phyloP scores from a whole-genome alignment of 2,329 filamentous ascomycete genomes.

The Tetracladium maxilliforme region DNA sequence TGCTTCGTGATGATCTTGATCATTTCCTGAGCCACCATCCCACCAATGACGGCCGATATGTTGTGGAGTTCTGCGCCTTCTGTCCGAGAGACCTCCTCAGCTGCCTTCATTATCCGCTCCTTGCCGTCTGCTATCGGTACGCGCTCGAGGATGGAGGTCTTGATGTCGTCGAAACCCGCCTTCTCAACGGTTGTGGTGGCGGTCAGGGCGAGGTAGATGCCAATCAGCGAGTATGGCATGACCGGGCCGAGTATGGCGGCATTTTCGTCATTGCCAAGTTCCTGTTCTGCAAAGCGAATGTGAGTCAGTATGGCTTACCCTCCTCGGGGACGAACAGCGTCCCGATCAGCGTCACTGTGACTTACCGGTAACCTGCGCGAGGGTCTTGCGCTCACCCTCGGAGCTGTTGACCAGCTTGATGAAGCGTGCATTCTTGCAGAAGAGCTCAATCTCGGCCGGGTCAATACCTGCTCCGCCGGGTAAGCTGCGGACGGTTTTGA shows the following conservation, averaged over 20 bases:
- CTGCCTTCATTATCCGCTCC: constrained; percentile 34
- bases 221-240: constrained; percentile 43
- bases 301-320: constrained; percentile 10
- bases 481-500: constrained; percentile 41
- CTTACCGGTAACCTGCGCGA: constrained; percentile 41
- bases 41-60: constrained; percentile 73
- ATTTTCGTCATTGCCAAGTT: constrained; percentile 37
- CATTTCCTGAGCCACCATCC: constrained; percentile 90
- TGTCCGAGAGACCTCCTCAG: constrained; percentile 59
- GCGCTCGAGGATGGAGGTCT: constrained; percentile 25
- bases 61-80: constrained; percentile 85
- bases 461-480: constrained; percentile 39
- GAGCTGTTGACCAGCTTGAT: constrained; percentile 67
- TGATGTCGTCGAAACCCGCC: no score
- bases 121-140: constrained; percentile 32
- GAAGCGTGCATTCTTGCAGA: constrained; percentile 91
- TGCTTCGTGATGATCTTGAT: constrained; percentile 77
- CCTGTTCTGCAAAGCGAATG: constrained; percentile 33
- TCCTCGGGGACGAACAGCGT: constrained; percentile 3
- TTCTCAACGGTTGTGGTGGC: constrained; percentile 36
- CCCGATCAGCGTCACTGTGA: constrained; percentile 4
- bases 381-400: constrained; percentile 24
- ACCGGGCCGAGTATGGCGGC: constrained; percentile 21
- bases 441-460: constrained; percentile 67
- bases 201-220: constrained; percentile 53